Conservation (phyloP, 164 flowering plant genomes). For the Umbellularia californica region DNA sequence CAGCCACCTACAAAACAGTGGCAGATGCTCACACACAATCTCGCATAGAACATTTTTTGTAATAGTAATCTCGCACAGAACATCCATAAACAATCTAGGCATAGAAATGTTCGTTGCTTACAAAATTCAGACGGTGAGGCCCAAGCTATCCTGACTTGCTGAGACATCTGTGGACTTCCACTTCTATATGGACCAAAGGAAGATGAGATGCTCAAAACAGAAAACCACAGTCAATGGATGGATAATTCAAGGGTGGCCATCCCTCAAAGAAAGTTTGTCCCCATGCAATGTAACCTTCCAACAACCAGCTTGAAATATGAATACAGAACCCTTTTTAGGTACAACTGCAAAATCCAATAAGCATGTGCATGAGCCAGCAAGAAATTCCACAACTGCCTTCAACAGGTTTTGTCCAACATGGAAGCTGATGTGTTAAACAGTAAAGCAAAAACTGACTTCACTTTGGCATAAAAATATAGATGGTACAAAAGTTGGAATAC, state of each 20-base stretch:
- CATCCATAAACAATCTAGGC: too few relatives aligned
- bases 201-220: slow-evolving; percentile 1
- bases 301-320: slow-evolving; percentile 57
- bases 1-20: too few relatives aligned
- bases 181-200: not conserved
- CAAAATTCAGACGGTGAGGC: too few relatives aligned
- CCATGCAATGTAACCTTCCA: slow-evolving; percentile 80
- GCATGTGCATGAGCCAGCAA: not conserved
- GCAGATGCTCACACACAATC: too few relatives aligned
- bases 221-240: slow-evolving; percentile 8
- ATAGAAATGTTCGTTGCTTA: too few relatives aligned
- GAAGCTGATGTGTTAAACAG: not conserved
- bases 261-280: slow-evolving; percentile 61
- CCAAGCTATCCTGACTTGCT: too few relatives aligned
- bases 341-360: slow-evolving; percentile 48
- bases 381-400: not conserved
- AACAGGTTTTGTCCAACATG: not conserved
- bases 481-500: not conserved
- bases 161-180: not conserved
- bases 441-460: not conserved
- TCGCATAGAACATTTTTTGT: too few relatives aligned
- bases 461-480: not conserved
- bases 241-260: slow-evolving; percentile 11
- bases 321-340: slow-evolving; percentile 68
- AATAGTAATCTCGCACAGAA: too few relatives aligned